These are phyloP conservation scores for Herpetomonas samuelpessoai DNA, from an alignment of 208 protist species.

Conservation along the genomic window DNA sequence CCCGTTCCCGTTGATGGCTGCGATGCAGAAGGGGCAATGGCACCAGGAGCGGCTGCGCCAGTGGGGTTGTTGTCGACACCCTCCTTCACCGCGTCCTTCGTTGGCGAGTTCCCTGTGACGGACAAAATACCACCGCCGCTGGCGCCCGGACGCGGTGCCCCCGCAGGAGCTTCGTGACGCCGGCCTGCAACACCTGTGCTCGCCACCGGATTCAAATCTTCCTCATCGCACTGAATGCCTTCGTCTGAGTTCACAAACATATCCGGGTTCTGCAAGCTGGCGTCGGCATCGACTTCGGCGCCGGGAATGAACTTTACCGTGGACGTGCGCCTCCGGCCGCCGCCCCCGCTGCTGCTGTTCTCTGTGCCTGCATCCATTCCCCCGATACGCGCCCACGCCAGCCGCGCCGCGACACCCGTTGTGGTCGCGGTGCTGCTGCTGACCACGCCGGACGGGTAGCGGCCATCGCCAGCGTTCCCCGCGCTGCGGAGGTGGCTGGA, in stretches of 20 bases:
- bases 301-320: not conserved
- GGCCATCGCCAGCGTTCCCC: not conserved
- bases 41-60: too few species aligned
- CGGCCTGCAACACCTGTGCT: too few species aligned
- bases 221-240: not conserved
- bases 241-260: not conserved
- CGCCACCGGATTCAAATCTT: too few species aligned
- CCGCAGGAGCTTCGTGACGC: too few species aligned
- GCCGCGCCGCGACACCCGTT: not conserved
- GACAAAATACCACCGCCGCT: too few species aligned
- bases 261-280: not conserved
- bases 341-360: not conserved
- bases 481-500: not conserved
- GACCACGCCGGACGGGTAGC: not conserved
- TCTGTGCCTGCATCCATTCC: too few species aligned
- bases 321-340: not conserved
- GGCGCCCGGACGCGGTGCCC: too few species aligned
- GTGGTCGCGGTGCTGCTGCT: not conserved
- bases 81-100: too few species aligned
- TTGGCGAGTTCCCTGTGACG: too few species aligned
- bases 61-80: too few species aligned
- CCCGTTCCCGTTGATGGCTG: too few species aligned
- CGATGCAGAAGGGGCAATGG: too few species aligned
- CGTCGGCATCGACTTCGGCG: not conserved
- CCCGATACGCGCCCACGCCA: not conserved